Evolutionary conservation across 257 asterid genomes (phyloP).

Genomic region (Plectranthus barbatus): DNA sequence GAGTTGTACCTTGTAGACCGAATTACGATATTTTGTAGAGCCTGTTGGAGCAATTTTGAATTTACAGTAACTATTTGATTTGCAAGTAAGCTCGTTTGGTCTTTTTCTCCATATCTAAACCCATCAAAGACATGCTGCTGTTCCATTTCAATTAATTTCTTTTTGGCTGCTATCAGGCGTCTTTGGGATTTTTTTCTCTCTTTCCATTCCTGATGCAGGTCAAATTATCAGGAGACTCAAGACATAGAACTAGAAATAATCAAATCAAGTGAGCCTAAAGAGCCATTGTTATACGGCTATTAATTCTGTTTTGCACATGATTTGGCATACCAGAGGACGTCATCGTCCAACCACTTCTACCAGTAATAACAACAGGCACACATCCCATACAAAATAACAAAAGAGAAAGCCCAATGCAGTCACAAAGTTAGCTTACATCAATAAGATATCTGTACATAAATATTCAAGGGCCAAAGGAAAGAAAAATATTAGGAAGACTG

Average conservation of each 20-base stretch:
- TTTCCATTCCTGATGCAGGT: conserved; percentile 80
- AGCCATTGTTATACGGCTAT: neutral
- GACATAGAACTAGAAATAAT: neutral
- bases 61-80: conserved; percentile 67
- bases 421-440: neutral
- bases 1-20: conserved; percentile 42
- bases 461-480: neutral
- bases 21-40: conserved; percentile 37
- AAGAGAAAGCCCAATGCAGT: neutral
- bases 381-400: neutral
- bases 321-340: neutral
- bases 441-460: neutral
- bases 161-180: conserved; percentile 78
- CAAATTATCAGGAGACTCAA: conserved; percentile 19
- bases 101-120: conserved; percentile 71
- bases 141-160: conserved; percentile 74
- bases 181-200: conserved; percentile 77
- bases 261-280: neutral
- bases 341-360: conserved; percentile 1
- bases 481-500: neutral
- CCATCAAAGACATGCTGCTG: conserved; percentile 87
- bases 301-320: neutral
- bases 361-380: neutral
- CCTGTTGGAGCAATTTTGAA: conserved; percentile 65
- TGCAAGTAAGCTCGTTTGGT: conserved; percentile 63